A percentile compares a stretch with the other conserved stretches of the same genome.
Evolutionary conservation across 768 basidiomycete genomes (phyloP).

Genomic region (Pleurotus ostreatus): DNA sequence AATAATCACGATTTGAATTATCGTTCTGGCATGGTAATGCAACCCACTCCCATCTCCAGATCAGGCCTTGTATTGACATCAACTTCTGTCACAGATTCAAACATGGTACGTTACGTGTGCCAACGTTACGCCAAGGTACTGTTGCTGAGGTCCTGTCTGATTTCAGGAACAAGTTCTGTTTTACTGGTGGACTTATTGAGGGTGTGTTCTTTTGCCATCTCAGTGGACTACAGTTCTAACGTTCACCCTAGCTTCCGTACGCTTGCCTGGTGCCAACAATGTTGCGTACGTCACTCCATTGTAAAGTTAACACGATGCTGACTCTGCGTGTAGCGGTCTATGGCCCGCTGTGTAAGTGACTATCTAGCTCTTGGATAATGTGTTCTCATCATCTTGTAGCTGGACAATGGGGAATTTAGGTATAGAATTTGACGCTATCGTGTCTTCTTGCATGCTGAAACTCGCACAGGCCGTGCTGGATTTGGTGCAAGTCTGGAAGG

Average conservation of each 20-base stretch:
- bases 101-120: slow-evolving; percentile 20
- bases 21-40: slow-evolving; percentile 44
- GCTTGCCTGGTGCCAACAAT: slow-evolving; percentile 37
- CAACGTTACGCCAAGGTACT: too few species aligned
- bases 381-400: slow-evolving; percentile 14
- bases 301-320: background rate
- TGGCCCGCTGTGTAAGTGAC: slow-evolving; percentile 33
- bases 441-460: slow-evolving; percentile 32
- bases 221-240: background rate
- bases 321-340: slow-evolving; percentile 20
- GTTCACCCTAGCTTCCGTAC: slow-evolving; percentile 29
- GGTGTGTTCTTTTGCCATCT: slow-evolving; percentile 15
- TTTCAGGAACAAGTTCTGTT: slow-evolving; percentile 61
- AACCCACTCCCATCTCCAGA: background rate
- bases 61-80: background rate
- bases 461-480: slow-evolving; percentile 53
- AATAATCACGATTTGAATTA: slow-evolving; percentile 71
- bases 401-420: slow-evolving; percentile 50
- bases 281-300: slow-evolving; percentile 15
- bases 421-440: slow-evolving; percentile 24
- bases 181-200: slow-evolving; percentile 73
- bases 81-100: slow-evolving; percentile 24
- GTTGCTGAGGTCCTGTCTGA: background rate
- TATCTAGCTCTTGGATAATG: background rate
- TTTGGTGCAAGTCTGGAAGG: slow-evolving; percentile 67